Evolutionary conservation across 148 eudicot species (phyloP).

Genomic region (Euryodendron excelsum): DNA sequence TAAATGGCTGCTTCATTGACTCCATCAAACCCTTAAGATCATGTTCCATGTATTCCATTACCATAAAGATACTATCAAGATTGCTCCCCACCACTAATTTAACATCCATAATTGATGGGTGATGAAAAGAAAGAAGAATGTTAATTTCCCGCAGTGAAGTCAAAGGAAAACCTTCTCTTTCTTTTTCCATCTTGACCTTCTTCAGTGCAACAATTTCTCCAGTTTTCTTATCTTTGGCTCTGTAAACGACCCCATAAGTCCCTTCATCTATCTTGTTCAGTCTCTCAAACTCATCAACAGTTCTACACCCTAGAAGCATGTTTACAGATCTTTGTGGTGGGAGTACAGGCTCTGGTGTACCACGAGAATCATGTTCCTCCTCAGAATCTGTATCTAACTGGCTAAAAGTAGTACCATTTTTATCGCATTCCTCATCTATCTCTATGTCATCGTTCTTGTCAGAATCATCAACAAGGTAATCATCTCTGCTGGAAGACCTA

Average conservation of each 20-base stretch:
- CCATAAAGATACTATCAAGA: constrained; percentile 92
- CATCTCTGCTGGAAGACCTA: constrained; percentile 60
- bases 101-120: constrained; percentile 77
- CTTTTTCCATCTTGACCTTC: constrained; percentile 94
- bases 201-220: constrained; percentile 90
- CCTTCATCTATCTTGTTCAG: constrained; percentile 94
- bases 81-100: constrained; percentile 70
- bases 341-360: constrained; percentile 43
- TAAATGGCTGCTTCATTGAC: constrained; percentile 85
- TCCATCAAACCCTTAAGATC: constrained; percentile 92
- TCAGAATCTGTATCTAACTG: constrained; percentile 60
- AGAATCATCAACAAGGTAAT: constrained; percentile 28
- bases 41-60: constrained; percentile 97
- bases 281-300: constrained; percentile 94
- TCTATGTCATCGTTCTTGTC: constrained; percentile 60
- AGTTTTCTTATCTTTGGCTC: constrained; percentile 85
- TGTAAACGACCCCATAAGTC: constrained; percentile 89
- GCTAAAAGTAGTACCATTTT: constrained; percentile 40
- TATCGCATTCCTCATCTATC: constrained; percentile 47
- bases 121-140: constrained; percentile 79
- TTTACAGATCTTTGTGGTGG: constrained; percentile 70
- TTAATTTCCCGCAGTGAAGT: constrained; percentile 88
- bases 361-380: constrained; percentile 40
- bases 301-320: constrained; percentile 96
- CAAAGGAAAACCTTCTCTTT: constrained; percentile 87